Evolutionary conservation across 192 early-diverging fungal genomes (phyloP), one percentile per base, ranked within the genome.

Genomic region (Backusella psychrophila): DNA sequence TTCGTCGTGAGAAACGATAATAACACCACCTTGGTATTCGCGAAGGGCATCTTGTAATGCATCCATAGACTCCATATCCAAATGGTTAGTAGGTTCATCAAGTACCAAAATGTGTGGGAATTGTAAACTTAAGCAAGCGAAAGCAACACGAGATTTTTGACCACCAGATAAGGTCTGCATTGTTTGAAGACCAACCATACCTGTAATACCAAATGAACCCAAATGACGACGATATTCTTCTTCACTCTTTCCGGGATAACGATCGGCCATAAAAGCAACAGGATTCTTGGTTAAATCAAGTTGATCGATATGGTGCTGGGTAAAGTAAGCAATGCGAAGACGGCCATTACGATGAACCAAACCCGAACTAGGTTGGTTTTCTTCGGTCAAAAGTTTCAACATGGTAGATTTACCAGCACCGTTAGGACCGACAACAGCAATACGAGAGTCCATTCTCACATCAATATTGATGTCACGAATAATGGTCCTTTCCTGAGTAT

Each of bases 391-490:
- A 35, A 99, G 85, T 77, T 97, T 94, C 44, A 99, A 88, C 89
- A 99, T 86, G 9, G 98, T 99, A 0, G 97, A 95, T 86, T 99
- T 99, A 89, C 96, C 97, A 15, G 97, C 95, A 49, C 98, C 98
- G 88, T 99, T 99, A 67, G 98, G 96, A 71, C 98, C 98, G 26
- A 99, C 97, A 72, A 99, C 90, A n/a, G 96, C 98, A 81, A 98
- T 93, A 36, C 98, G 96, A 29, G 94, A 93, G 78, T 98, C 96
- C 94, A 98, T 95, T 77, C 95, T 95, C 87, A 99, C 90, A 72
- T 98, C 96, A 53, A 99, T 89, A 67, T 94, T 93, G 77, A 98
- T 92, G 65, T 90, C 82, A 29, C 87, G 86, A 74, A 99, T 83
- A 76, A 98, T 97, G n/a, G 85, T 89, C 68, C 91, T 87, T 69